These are phyloP conservation scores for Penicillium verhagenii DNA, from an alignment of 495 filamentous ascomycete species.

Conservation along the genomic window DNA sequence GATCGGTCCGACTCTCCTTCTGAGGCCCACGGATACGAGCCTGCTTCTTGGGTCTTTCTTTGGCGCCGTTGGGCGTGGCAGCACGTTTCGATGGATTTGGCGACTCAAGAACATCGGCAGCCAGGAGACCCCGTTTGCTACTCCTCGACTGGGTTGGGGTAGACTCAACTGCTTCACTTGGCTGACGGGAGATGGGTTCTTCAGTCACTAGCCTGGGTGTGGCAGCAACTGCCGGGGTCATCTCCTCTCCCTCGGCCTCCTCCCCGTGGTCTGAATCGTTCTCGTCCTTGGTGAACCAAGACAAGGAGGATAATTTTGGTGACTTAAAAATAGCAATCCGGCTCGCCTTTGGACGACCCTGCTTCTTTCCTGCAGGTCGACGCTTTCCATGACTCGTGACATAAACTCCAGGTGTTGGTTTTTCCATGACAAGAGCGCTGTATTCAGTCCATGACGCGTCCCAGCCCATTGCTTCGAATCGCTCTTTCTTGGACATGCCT, in stretches of 20 bases:
- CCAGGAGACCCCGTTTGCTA: background rate
- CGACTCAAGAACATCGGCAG: background rate
- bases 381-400: constrained; percentile 48
- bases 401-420: constrained; percentile 48
- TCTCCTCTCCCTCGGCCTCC: background rate
- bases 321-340: constrained; percentile 55
- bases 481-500: constrained; percentile 38
- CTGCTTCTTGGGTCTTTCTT: background rate
- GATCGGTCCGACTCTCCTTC: background rate
- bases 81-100: background rate
- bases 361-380: constrained; percentile 40
- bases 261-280: constrained; percentile 1
- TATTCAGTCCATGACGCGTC: constrained; percentile 48
- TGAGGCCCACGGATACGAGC: background rate
- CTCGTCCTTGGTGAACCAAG: constrained; percentile 32
- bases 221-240: background rate
- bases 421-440: constrained; percentile 38
- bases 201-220: background rate
- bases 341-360: constrained; percentile 51
- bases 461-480: constrained; percentile 40
- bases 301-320: constrained; percentile 30
- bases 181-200: background rate
- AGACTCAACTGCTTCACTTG: background rate
- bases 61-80: background rate
- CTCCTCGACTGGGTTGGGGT: background rate